phyloP scores from a whole-genome alignment of 305 asterid species.

The Salvia sclarea region DNA sequence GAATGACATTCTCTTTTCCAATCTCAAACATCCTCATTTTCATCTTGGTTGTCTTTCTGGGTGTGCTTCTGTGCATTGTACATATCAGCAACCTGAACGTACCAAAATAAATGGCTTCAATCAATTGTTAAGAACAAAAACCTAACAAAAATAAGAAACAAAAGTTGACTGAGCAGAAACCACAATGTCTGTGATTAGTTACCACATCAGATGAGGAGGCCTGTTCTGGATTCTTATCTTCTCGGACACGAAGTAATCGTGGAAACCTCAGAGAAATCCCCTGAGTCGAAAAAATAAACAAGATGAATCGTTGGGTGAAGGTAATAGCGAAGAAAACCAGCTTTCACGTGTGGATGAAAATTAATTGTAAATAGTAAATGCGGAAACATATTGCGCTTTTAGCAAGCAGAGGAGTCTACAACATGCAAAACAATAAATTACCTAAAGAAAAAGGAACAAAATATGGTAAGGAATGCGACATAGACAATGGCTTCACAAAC shows the following conservation, averaged over 20 bases:
- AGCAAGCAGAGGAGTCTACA: neutral
- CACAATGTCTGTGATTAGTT: constrained; percentile 23
- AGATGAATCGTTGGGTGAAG: constrained; percentile 15
- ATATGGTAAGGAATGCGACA: neutral
- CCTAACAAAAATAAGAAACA: constrained; percentile 18
- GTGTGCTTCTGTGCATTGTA: constrained; percentile 68
- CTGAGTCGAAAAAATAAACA: constrained; percentile 39
- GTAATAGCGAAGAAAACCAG: neutral
- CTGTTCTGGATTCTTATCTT: constrained; percentile 90
- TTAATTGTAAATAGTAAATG: constrained; percentile 5
- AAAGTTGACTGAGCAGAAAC: neutral
- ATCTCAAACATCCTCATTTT: constrained; percentile 58
- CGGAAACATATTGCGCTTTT: neutral
- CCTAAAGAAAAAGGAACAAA: neutral
- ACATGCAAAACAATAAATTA: neutral
- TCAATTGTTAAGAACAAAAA: constrained; percentile 8
- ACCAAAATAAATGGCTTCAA: constrained; percentile 21
- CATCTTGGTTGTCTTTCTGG: constrained; percentile 53
- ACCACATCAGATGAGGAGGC: constrained; percentile 91
- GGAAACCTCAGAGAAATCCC: constrained; percentile 95
- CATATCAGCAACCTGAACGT: constrained; percentile 84
- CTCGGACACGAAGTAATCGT: constrained; percentile 77
- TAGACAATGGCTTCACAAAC: neutral
- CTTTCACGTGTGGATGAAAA: constrained; percentile 1
- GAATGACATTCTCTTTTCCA: constrained; percentile 10